Percentiles rank a stretch among this genome's conserved stretches.
Evolutionary conservation across 352 stramenopile genomes (phyloP).

Genomic region (Plasmopara halstedii): DNA sequence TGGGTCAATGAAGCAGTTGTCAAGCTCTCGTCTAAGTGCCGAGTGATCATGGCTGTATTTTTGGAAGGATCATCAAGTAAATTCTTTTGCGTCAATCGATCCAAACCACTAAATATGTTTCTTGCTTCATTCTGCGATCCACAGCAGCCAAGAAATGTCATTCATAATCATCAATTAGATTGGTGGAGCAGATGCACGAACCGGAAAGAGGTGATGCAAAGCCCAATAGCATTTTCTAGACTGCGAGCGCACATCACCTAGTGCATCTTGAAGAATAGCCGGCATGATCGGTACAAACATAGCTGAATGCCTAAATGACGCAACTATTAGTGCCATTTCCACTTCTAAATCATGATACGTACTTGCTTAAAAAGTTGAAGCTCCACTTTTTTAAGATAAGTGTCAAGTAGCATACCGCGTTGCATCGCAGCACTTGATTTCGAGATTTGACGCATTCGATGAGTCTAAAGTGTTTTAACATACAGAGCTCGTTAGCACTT

Average conservation of each 20-base stretch:
- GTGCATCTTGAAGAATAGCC: conserved; percentile 50
- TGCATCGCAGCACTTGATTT: conserved; percentile 66
- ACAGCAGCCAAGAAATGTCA: background rate
- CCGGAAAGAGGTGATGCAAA: conserved; percentile 57
- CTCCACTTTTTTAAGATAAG: conserved; percentile 62
- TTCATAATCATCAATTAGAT: background rate
- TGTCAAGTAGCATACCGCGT: conserved; percentile 75
- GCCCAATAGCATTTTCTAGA: conserved; percentile 77
- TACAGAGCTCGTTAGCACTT: background rate
- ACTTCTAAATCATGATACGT: conserved; percentile 13
- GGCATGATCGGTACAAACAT: conserved; percentile 55
- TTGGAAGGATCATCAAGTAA: conserved; percentile 37
- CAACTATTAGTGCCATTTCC: conserved; percentile 2
- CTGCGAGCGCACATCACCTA: conserved; percentile 65
- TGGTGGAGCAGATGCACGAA: conserved; percentile 9
- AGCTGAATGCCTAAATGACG: conserved; percentile 38
- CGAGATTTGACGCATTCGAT: conserved; percentile 65
- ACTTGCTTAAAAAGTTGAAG: conserved; percentile 60
- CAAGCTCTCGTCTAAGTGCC: conserved; percentile 7
- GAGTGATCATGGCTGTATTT: conserved; percentile 13
- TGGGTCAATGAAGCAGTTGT: conserved; percentile 4
- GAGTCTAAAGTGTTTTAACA: conserved; percentile 29
- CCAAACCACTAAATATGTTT: conserved; percentile 42
- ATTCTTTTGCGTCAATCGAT: conserved; percentile 62
- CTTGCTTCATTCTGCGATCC: conserved; percentile 40